These are phyloP conservation scores for Phalaenopsis aphrodite DNA, from an alignment of 106 monocot species.

Conservation along the genomic window DNA sequence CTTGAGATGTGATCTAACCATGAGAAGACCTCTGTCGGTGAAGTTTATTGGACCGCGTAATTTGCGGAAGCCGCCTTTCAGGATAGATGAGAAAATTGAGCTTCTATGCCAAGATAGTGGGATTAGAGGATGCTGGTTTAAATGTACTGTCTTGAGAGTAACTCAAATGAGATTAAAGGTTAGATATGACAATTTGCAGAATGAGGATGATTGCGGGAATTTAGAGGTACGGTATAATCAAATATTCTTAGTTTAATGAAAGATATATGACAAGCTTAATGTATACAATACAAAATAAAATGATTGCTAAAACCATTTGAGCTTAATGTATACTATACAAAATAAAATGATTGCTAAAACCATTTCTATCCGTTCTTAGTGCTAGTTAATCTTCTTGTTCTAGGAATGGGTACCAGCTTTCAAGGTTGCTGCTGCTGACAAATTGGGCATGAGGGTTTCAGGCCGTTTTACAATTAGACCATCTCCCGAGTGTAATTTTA, in stretches of 20 bases:
- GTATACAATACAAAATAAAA: background rate
- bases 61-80: slow-evolving; percentile 28
- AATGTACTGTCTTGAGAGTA: slow-evolving; percentile 55
- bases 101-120: slow-evolving; percentile 86
- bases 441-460: slow-evolving; percentile 55
- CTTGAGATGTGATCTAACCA: slow-evolving; percentile 14
- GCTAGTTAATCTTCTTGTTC: slow-evolving; percentile 13
- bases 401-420: slow-evolving; percentile 80
- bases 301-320: background rate
- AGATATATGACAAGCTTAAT: background rate
- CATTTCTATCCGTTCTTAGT: background rate
- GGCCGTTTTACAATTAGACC: slow-evolving; percentile 70
- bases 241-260: background rate
- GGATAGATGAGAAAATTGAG: slow-evolving; percentile 62
- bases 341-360: background rate
- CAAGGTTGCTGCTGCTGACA: slow-evolving; percentile 59
- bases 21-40: slow-evolving; percentile 25
- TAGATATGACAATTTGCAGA: slow-evolving; percentile 68
- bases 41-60: slow-evolving; percentile 30
- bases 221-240: slow-evolving; percentile 39
- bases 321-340: background rate
- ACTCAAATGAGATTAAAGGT: slow-evolving; percentile 63
- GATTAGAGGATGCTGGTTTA: slow-evolving; percentile 97
- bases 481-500: slow-evolving; percentile 20
- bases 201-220: slow-evolving; percentile 63